Base-by-base conservation (phyloP, 164 flowering plant genomes). In the Aristolochia contorta region DNA sequence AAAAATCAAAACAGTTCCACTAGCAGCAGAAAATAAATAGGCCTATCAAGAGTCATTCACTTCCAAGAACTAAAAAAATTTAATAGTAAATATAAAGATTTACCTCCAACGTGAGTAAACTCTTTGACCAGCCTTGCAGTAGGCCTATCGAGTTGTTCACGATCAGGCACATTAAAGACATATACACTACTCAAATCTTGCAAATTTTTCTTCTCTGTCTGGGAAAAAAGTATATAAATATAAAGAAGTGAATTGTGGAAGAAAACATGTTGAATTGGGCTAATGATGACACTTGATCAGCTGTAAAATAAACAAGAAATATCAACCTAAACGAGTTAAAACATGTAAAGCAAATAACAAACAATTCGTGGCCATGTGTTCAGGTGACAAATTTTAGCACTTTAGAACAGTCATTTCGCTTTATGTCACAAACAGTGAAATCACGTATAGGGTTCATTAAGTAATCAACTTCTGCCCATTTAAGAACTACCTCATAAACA, bases 111-210 rank as follows among this genome's bases (percentile, higher is more conserved):
- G 27, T 24, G 54, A 72, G 78, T 85, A 70, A 94, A 83, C 70
- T 91, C 96, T 74, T 85, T 88, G 45, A 94, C 84, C 51, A 90
- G 80, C 82, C 85, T 84, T 48, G 97, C 97, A 54, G 97, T 94
- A 56, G 92, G 86, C 71, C 88, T 76, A 72, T 91, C 97, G 32
- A 94, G 77, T 60, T 68, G 23, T 59, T 94, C 96, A 51, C 89
- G 66, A 55, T 84, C 96, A 45, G 76, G 68, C 67, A 89, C 93
- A 78, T 80, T 85, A 65, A 76, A 87, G 18, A 83, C 89, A 73
- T 75, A 94, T 21, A 94, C 96, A 50, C 87, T 78, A 79, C 69
- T 80, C 30, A 84, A 65, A 69, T 89, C 93, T 69, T 94, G 99
- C 72, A 91, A 65, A 71, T 91, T 94, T 78, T 79, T 85, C 82